Percentiles rank a stretch among this genome's conserved stretches.
Conservation (phyloP, 2,329 filamentous ascomycete species). For the Sarocladium kiliense region DNA sequence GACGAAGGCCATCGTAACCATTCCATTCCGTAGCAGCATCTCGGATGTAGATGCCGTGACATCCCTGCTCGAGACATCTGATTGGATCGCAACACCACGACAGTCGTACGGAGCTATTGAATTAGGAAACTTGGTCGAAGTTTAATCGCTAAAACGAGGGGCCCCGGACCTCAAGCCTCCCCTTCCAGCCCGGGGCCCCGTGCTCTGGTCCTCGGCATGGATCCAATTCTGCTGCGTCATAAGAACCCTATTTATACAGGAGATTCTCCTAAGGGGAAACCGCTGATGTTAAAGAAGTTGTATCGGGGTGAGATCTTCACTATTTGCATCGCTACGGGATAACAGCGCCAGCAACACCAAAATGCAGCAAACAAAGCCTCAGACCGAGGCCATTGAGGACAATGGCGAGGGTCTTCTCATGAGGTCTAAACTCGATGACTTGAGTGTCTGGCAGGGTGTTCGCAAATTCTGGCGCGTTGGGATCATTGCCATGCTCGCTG, state of each 20-base stretch:
- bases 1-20: background rate
- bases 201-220: too few species aligned
- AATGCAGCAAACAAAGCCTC: slow-evolving; percentile 1
- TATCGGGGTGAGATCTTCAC: too few species aligned
- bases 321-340: background rate
- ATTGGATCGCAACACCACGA: background rate
- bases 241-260: too few species aligned
- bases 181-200: too few species aligned
- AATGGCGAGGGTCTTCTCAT: slow-evolving; percentile 19
- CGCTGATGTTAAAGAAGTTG: too few species aligned
- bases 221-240: too few species aligned
- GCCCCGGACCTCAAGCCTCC: too few species aligned
- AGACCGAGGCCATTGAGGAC: slow-evolving; percentile 14
- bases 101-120: too few species aligned
- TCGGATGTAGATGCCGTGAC: background rate
- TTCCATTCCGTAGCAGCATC: background rate
- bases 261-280: too few species aligned
- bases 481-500: slow-evolving; percentile 31
- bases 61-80: background rate
- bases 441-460: slow-evolving; percentile 31
- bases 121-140: too few species aligned
- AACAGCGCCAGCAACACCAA: background rate
- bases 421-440: slow-evolving; percentile 30
- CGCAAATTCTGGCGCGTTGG: slow-evolving; percentile 28
- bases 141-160: too few species aligned